Conservation (phyloP, 345 rosid genomes). For the Gossypium raimondii region DNA sequence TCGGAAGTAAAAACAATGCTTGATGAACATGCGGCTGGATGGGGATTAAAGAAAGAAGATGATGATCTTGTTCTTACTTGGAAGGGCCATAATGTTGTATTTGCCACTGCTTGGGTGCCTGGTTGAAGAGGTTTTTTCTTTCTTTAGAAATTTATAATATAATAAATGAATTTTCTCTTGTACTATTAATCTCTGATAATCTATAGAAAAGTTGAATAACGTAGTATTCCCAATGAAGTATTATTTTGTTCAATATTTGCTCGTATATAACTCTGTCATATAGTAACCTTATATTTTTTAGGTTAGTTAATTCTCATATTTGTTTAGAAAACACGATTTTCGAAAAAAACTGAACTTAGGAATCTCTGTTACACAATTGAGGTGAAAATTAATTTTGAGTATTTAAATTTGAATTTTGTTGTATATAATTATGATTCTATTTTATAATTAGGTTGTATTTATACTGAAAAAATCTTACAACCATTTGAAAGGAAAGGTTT, state of each 20-base stretch:
- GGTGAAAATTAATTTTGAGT: too few relatives aligned
- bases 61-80: constrained; percentile 77
- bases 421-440: too few relatives aligned
- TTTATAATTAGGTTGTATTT: too few relatives aligned
- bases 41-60: constrained; percentile 87
- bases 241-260: neutral
- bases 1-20: constrained; percentile 72
- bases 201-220: neutral
- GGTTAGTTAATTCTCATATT: too few relatives aligned
- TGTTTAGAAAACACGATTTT: too few relatives aligned
- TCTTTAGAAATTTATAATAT: neutral
- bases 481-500: too few relatives aligned
- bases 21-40: constrained; percentile 84
- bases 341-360: too few relatives aligned
- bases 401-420: too few relatives aligned
- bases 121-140: neutral
- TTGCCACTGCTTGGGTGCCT: constrained; percentile 42
- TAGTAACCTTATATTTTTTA: neutral
- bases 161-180: neutral
- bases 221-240: neutral
- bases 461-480: too few relatives aligned
- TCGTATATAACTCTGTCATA: neutral
- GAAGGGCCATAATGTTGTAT: constrained; percentile 93
- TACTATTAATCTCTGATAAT: neutral
- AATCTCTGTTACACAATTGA: too few relatives aligned